Conservation (phyloP, 1,284 basidiomycete genomes). For the Spongispora temasekensis region DNA sequence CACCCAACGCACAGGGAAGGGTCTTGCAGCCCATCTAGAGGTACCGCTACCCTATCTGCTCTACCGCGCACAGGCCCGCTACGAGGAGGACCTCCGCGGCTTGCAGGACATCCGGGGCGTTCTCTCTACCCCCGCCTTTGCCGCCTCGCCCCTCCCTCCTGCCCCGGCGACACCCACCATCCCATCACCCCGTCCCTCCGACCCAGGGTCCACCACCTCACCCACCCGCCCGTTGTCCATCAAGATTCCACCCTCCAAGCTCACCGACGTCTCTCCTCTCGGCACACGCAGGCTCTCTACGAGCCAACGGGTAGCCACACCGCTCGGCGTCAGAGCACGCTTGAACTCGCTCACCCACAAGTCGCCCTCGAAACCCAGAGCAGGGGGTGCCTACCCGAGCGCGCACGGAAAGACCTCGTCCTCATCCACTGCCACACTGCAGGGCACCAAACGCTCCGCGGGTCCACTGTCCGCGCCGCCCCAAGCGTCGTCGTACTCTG, state of each 20-base stretch:
- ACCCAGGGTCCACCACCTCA: constrained; percentile 21
- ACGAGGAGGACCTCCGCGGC: constrained; percentile 78
- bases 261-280: constrained; percentile 8
- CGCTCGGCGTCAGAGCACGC: constrained; percentile 64
- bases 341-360: constrained; percentile 62
- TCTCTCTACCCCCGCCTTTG: constrained; percentile 34
- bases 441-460: constrained; percentile 41
- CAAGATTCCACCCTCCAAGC: constrained; percentile 33
- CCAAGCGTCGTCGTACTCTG: constrained; percentile 50
- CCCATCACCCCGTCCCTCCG: constrained; percentile 27
- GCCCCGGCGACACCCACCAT: constrained; percentile 26
- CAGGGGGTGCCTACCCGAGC: constrained; percentile 10
- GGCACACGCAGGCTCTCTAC: constrained; percentile 32
- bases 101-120: constrained; percentile 67
- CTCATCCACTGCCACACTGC: constrained; percentile 68
- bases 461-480: constrained; percentile 30
- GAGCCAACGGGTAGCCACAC: constrained; percentile 46
- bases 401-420: constrained; percentile 56
- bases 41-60: constrained; percentile 80
- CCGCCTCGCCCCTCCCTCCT: constrained; percentile 6
- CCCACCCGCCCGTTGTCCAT: constrained; percentile 29
- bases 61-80: constrained; percentile 75
- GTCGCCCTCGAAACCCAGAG: constrained; percentile 31
- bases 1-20: constrained; percentile 61
- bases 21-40: constrained; percentile 71